Conservation (phyloP, 2,329 filamentous ascomycete genomes). For the Juglanconis oblonga region DNA sequence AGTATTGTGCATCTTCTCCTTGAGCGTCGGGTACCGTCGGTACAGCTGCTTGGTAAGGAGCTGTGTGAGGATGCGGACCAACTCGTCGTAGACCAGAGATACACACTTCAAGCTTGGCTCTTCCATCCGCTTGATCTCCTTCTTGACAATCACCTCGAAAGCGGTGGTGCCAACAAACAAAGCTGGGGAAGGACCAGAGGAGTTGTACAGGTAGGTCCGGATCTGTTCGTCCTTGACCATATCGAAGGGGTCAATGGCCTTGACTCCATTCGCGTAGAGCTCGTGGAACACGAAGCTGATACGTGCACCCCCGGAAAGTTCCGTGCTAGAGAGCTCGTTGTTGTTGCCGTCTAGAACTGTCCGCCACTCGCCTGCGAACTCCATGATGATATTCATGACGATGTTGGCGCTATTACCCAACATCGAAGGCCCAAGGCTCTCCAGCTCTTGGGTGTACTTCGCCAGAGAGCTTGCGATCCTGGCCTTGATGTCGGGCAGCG, state of each 20-base stretch:
- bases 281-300: conserved; percentile 99
- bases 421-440: conserved; percentile 85
- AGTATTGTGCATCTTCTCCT: conserved; percentile 93
- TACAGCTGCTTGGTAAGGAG: conserved; percentile 86
- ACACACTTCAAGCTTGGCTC: conserved; percentile 98
- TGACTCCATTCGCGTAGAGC: conserved; percentile 94
- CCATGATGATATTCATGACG: conserved; percentile 96
- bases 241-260: conserved; percentile 96
- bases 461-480: conserved; percentile 90
- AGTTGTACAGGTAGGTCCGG: conserved; percentile 96
- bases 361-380: conserved; percentile 97
- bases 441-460: conserved; percentile 83
- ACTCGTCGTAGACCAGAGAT: conserved; percentile 92
- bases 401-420: conserved; percentile 96
- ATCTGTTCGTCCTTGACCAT: conserved; percentile 97
- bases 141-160: conserved; percentile 98
- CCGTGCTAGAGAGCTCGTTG: conserved; percentile 88
- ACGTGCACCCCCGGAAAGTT: conserved; percentile 93
- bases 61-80: conserved; percentile 91
- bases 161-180: conserved; percentile 96
- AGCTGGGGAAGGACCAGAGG: conserved; percentile 94
- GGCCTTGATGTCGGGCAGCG: conserved; percentile 95
- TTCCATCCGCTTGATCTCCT: conserved; percentile 94
- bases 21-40: conserved; percentile 86
- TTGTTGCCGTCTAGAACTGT: conserved; percentile 96